Conservation (phyloP, 2,329 filamentous ascomycete genomes). For the Pseudopithomyces chartarum region DNA sequence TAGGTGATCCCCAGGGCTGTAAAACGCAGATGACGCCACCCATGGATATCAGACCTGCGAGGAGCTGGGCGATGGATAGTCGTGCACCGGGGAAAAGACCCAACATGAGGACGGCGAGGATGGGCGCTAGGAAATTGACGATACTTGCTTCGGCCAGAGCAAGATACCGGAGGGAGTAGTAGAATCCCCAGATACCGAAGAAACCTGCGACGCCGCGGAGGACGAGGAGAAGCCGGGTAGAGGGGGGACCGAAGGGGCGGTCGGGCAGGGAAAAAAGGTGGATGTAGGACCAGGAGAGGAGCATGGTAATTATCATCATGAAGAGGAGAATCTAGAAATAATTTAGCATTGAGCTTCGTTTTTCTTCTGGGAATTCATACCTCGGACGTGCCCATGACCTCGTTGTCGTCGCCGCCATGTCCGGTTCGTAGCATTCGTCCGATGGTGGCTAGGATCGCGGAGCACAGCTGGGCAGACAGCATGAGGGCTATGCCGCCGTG, state of each 20-base stretch:
- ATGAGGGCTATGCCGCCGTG: conserved; percentile 4
- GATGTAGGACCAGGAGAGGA: background rate
- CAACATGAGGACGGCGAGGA: background rate
- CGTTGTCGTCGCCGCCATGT: background rate
- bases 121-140: conserved; percentile 1
- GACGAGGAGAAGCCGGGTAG: background rate
- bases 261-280: background rate
- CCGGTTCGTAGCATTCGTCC: conserved; percentile 2
- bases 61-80: background rate
- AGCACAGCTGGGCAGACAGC: background rate
- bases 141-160: background rate
- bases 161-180: background rate
- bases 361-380: background rate
- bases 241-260: background rate
- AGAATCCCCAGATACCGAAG: conserved; percentile 4
- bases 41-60: background rate
- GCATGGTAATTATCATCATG: background rate
- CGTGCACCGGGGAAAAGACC: background rate
- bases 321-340: background rate
- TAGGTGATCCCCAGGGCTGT: background rate
- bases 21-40: background rate
- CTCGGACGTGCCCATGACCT: conserved; percentile 3
- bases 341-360: background rate
- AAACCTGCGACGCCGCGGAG: conserved; percentile 1
- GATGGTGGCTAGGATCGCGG: conserved; percentile 1